Percentiles rank a stretch among this genome's conserved stretches.
phyloP scores from a whole-genome alignment of 805 yeast species.

The Starmerella asiatica region DNA sequence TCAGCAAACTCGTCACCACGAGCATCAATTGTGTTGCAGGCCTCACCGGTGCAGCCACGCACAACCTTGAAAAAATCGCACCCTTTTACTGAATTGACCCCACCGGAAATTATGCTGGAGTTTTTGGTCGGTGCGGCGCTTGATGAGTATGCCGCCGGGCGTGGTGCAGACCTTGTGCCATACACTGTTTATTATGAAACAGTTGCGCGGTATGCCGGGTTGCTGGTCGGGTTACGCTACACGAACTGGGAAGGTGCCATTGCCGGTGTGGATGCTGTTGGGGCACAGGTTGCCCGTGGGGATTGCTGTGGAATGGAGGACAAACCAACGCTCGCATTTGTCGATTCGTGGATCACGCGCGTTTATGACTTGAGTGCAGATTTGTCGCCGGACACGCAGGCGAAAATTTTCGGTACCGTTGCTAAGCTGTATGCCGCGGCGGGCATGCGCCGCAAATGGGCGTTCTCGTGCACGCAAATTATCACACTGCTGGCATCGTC shows the following conservation, averaged over 20 bases:
- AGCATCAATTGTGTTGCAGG: conserved; percentile 33
- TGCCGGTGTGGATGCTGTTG: conserved; percentile 26
- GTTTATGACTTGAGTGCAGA: conserved; percentile 34
- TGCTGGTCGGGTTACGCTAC: conserved; percentile 33
- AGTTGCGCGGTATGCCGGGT: conserved; percentile 46
- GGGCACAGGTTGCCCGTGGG: neutral
- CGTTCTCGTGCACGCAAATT: conserved; percentile 55
- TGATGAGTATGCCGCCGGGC: conserved; percentile 12
- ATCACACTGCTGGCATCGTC: conserved; percentile 27
- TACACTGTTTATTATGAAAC: conserved; percentile 66
- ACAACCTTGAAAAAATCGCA: conserved; percentile 1
- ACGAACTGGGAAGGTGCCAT: neutral
- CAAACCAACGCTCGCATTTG: conserved; percentile 12
- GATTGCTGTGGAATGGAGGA: no score
- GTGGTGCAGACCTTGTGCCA: conserved; percentile 63
- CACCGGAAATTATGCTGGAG: conserved; percentile 12
- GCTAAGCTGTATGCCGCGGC: conserved; percentile 51
- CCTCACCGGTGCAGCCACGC: neutral
- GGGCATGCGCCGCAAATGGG: conserved; percentile 51
- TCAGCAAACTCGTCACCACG: conserved; percentile 10
- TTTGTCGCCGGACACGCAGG: conserved; percentile 40
- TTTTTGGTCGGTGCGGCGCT: conserved; percentile 24
- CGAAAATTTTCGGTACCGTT: conserved; percentile 49
- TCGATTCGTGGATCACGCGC: conserved; percentile 37
- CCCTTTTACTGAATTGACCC: conserved; percentile 26